Conservation (phyloP, 257 asterid genomes). For the Ocimum tenuiflorum region DNA sequence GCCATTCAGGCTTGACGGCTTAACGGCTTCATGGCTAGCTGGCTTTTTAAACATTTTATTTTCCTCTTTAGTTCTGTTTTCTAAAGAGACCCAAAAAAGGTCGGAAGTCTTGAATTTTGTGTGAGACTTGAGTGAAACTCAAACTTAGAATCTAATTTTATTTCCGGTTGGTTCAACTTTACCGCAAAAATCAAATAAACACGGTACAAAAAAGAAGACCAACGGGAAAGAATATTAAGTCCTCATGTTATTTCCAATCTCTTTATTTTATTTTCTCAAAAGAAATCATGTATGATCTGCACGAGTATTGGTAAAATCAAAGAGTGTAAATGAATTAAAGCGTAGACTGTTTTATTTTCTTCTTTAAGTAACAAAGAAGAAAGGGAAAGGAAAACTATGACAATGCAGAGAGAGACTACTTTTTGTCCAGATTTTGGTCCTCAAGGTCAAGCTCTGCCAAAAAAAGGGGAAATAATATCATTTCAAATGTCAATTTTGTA, state of each 20-base stretch:
- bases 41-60: neutral
- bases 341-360: neutral
- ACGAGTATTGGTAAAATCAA: neutral
- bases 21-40: no score
- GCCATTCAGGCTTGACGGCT: conserved; percentile 26
- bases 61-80: neutral
- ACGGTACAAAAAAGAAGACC: neutral
- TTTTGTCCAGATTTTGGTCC: neutral
- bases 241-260: neutral
- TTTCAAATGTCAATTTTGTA: neutral
- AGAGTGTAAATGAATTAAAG: neutral
- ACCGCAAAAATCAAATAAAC: neutral
- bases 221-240: no score
- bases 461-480: neutral
- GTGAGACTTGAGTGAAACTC: conserved; percentile 18
- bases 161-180: neutral
- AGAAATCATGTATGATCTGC: no score
- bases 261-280: neutral
- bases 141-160: conserved; percentile 17
- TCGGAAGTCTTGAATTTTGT: conserved; percentile 7
- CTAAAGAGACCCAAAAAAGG: neutral
- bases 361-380: neutral
- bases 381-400: neutral
- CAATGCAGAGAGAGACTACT: neutral
- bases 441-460: conserved; percentile 17